Conservation (phyloP, 179 eudicot genomes). For the Heliamphora pulchella region DNA sequence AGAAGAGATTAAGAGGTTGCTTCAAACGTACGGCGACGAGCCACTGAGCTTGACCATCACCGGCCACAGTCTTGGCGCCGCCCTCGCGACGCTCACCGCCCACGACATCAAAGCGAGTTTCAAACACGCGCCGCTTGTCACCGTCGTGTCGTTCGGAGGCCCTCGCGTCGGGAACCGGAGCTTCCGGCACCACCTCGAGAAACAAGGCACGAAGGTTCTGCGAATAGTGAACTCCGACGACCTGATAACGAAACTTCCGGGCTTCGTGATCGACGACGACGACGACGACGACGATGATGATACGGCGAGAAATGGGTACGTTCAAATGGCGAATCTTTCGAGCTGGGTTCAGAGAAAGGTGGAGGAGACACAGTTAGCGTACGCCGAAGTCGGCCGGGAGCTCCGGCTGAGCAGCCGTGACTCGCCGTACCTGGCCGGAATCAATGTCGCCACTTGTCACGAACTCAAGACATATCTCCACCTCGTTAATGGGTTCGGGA, state of each 20-base stretch:
- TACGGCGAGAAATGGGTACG: not conserved
- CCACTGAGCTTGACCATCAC: slow-evolving; percentile 50
- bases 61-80: slow-evolving; percentile 68
- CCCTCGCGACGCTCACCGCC: slow-evolving; percentile 51
- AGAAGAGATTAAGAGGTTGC: slow-evolving; percentile 31
- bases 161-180: slow-evolving; percentile 59
- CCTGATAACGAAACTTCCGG: slow-evolving; percentile 48
- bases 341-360: slow-evolving; percentile 32
- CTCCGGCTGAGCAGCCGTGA: slow-evolving; percentile 61
- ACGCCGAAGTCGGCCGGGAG: slow-evolving; percentile 76
- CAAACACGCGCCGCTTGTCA: slow-evolving; percentile 30
- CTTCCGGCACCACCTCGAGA: slow-evolving; percentile 28
- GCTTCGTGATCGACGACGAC: slow-evolving; percentile 35
- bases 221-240: slow-evolving; percentile 57
- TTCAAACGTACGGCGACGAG: slow-evolving; percentile 33
- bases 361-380: slow-evolving; percentile 47
- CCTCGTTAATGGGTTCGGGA: slow-evolving; percentile 57
- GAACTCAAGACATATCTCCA: slow-evolving; percentile 81
- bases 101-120: slow-evolving; percentile 45
- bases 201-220: slow-evolving; percentile 39
- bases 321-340: not conserved
- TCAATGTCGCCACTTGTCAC: slow-evolving; percentile 68
- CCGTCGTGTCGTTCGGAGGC: slow-evolving; percentile 63
- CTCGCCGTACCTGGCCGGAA: slow-evolving; percentile 49
- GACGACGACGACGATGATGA: slow-evolving; percentile 7